Conservation (phyloP, 139 green algal species). For the Yamagishiella unicocca region DNA sequence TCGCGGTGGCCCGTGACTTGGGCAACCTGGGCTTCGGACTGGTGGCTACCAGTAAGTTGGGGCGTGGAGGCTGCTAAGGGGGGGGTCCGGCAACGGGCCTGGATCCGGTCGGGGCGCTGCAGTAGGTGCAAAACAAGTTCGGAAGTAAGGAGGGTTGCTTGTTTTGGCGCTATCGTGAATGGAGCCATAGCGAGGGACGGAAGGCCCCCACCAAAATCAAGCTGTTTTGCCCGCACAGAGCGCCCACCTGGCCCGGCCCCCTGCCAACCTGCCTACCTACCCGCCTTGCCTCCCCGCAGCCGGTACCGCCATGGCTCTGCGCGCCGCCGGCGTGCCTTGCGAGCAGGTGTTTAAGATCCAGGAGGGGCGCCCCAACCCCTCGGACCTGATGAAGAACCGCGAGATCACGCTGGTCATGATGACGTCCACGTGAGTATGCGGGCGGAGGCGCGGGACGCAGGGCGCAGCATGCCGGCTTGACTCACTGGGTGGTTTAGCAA, state of each 20-base stretch:
- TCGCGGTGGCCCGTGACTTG: constrained; percentile 87
- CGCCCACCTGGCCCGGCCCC: no score
- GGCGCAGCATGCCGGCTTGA: no score
- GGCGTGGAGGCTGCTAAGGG: background rate
- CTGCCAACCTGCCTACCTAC: no score
- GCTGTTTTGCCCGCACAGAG: no score
- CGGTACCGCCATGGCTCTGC: constrained; percentile 84
- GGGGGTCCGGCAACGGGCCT: background rate
- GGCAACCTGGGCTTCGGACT: constrained; percentile 91
- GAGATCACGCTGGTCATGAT: constrained; percentile 96
- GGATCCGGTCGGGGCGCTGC: no score
- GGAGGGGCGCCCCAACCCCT: constrained; percentile 93
- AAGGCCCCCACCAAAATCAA: no score
- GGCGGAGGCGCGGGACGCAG: background rate
- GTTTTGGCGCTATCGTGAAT: no score
- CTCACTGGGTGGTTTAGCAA: no score
- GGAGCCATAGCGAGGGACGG: no score
- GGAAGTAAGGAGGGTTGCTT: no score
- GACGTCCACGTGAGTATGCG: constrained; percentile 65
- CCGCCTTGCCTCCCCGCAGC: constrained; percentile 15
- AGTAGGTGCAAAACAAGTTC: no score
- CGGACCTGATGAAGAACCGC: constrained; percentile 80
- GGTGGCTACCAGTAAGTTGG: constrained; percentile 80
- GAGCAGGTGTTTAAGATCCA: constrained; percentile 96
- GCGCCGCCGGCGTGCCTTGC: constrained; percentile 70